Evolutionary conservation across 164 flowering plant genomes (phyloP), one percentile per base, ranked within the genome.

Genomic region (Nelumbo lutea): DNA sequence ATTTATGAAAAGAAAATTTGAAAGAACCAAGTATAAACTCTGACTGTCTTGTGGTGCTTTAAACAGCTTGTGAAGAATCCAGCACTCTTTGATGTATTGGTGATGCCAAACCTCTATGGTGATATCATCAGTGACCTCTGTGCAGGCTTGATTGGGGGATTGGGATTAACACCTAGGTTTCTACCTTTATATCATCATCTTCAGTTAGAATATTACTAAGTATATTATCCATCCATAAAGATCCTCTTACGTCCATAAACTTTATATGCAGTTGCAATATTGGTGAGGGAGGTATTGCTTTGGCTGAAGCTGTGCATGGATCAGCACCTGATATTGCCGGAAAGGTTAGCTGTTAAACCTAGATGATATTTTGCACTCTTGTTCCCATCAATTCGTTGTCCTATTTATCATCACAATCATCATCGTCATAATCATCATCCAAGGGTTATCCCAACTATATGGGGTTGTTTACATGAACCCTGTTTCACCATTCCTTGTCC

Each of bases 241-340:
- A 13, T 6, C 44, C 64, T 13, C 2, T 2, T 61, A 45, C 55
- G 61, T 38, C 44, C 38, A 64, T 43, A 42, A 53, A 48, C 61
- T 45, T 69, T 42, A 6, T 64, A 3, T 72, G 52, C 83, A 94
- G 98, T 76, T 88, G 91, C 76, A 95, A 95, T 69, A 95, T 95
- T 74, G 99, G 99, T 57, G 97, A 92, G 85, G 92, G 91, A 67
- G 99, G 99, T 65, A 88, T 95, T 79, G 93, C 94, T 51, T 90
- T 95, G 69, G 99, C 99, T 73, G 99, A 95, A 79, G 99, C 98
- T 75, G 99, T 95, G 38, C 99, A 95, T 84, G 99, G 99, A 67
- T 95, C 98, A 47, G 98, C 98, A 11, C 98, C 98, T 79, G 98
- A 95, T 82, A 95, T 95, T 70, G 98, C 97, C 65, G 98, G 98